These are phyloP conservation scores for Citrus cavaleriei DNA, from an alignment of 345 rosid genomes.

Conservation along the genomic window DNA sequence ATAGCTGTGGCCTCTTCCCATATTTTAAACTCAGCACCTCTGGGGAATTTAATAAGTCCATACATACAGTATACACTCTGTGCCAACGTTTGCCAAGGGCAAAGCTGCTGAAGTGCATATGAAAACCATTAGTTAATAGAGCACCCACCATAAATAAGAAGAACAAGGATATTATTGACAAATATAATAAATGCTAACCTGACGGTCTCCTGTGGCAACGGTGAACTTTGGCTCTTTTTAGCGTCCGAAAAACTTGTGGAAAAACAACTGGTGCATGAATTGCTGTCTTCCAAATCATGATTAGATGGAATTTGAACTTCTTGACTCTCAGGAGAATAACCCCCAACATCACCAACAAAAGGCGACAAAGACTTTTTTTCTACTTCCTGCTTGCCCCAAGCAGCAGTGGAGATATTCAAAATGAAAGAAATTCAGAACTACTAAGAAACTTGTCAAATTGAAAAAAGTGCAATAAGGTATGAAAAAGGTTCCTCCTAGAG, in stretches of 20 bases:
- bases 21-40: constrained; percentile 30
- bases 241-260: constrained; percentile 33
- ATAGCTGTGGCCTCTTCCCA: constrained; percentile 18
- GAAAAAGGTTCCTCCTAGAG: not conserved
- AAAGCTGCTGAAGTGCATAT: constrained; percentile 26
- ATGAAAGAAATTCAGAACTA: not conserved
- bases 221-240: constrained; percentile 25
- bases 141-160: constrained; percentile 1
- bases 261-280: constrained; percentile 31
- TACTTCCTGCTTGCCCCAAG: constrained; percentile 24
- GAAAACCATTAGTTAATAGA: constrained; percentile 18
- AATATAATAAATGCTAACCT: constrained; percentile 25
- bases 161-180: not conserved
- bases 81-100: constrained; percentile 54
- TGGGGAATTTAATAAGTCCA: constrained; percentile 56
- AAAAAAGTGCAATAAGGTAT: not conserved
- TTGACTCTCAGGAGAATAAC: constrained; percentile 21
- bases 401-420: not conserved
- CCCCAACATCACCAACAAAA: constrained; percentile 23
- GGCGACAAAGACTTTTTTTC: constrained; percentile 23
- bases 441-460: constrained; percentile 2
- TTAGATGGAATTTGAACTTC: constrained; percentile 49
- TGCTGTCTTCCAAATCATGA: constrained; percentile 22
- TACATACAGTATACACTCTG: constrained; percentile 64
- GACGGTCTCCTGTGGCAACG: constrained; percentile 27